Conservation (phyloP, 2,329 filamentous ascomycete genomes). For the Plectosphaerella plurivora region DNA sequence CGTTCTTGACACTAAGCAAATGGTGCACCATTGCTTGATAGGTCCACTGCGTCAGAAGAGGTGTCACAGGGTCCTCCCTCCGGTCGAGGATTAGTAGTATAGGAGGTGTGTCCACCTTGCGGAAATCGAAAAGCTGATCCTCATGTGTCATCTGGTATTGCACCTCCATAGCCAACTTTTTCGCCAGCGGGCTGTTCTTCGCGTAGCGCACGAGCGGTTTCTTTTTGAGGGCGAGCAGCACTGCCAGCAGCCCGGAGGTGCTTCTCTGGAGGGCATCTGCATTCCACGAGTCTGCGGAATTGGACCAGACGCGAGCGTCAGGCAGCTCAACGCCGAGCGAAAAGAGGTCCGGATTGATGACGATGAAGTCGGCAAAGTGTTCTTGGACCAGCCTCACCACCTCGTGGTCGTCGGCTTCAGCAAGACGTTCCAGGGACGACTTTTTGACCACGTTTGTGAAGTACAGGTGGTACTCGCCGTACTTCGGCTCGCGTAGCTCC, state of each 20-base stretch:
- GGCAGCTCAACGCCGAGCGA: constrained; percentile 72
- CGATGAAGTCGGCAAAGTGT: constrained; percentile 92
- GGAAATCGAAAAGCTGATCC: constrained; percentile 93
- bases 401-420: constrained; percentile 96
- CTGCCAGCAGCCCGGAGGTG: constrained; percentile 80
- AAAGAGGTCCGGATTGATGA: constrained; percentile 92
- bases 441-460: constrained; percentile 98
- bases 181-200: constrained; percentile 83
- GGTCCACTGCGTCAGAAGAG: constrained; percentile 94
- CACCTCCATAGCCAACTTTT: constrained; percentile 90
- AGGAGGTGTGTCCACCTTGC: constrained; percentile 89
- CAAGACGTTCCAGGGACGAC: constrained; percentile 86
- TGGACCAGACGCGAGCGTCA: constrained; percentile 73
- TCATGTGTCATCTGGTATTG: constrained; percentile 93
- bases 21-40: constrained; percentile 99
- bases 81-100: constrained; percentile 88
- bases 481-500: constrained; percentile 91
- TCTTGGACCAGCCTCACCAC: constrained; percentile 93
- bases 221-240: constrained; percentile 89
- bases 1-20: constrained; percentile 87
- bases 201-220: constrained; percentile 91
- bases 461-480: constrained; percentile 95
- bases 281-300: constrained; percentile 83
- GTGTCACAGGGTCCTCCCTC: constrained; percentile 90
- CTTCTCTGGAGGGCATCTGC: constrained; percentile 80